Evolutionary conservation across 2,329 filamentous ascomycete genomes (phyloP).

Genomic region (Claviceps africana): DNA sequence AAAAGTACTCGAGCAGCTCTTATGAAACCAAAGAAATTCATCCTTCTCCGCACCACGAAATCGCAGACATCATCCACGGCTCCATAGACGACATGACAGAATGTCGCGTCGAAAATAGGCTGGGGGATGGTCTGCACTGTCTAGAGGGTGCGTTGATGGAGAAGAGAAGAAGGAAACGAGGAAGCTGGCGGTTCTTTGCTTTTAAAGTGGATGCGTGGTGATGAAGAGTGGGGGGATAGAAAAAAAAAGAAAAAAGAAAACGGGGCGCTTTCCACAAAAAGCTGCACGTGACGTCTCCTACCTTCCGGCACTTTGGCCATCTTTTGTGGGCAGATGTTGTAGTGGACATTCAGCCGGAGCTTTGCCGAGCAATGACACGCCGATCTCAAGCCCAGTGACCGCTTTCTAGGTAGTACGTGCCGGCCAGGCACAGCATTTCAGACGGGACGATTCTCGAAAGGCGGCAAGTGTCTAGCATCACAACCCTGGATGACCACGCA

Average conservation of each 20-base stretch:
- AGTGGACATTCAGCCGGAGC: slow-evolving; percentile 2
- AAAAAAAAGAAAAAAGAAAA: background rate
- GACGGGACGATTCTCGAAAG: background rate
- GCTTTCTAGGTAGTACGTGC: background rate
- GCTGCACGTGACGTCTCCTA: slow-evolving; percentile 9
- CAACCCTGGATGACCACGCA: background rate
- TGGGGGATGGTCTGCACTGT: slow-evolving; percentile 70
- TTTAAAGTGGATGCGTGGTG: background rate
- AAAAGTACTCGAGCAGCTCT: slow-evolving; percentile 41
- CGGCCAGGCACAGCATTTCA: background rate
- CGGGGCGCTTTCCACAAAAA: background rate
- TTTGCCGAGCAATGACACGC: slow-evolving; percentile 8
- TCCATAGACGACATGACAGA: slow-evolving; percentile 45
- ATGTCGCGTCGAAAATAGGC: slow-evolving; percentile 46
- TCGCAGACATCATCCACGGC: slow-evolving; percentile 49
- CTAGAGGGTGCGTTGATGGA: slow-evolving; percentile 59
- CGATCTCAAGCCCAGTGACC: background rate
- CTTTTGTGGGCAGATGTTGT: too few species aligned
- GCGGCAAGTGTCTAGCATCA: background rate
- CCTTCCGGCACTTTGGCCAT: too few species aligned
- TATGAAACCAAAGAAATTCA: slow-evolving; percentile 32
- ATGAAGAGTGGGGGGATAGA: background rate
- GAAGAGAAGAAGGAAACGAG: slow-evolving; percentile 21
- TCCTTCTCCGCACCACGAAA: slow-evolving; percentile 43
- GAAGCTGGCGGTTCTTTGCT: background rate